Base-by-base conservation (phyloP, 2,329 filamentous ascomycete species). In the Botryotinia globosa region DNA sequence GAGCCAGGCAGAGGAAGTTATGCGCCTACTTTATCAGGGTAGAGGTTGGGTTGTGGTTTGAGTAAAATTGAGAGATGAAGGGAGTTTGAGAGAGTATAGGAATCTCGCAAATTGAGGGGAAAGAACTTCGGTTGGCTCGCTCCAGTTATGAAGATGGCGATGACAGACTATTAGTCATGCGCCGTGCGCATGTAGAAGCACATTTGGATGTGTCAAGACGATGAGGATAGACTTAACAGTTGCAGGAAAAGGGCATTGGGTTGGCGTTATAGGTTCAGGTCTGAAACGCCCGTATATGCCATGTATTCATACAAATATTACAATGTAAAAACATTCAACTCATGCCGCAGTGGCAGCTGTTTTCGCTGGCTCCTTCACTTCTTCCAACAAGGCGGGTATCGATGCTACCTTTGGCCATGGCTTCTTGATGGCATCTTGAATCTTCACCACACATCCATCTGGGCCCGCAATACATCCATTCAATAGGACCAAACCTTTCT, bases 391-490 rank as follows among this genome's bases (percentile, higher is more conserved):
- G 3, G 86, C 87, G 8, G 86, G 84, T 29, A 88, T 82, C 65
- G 48, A 67, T 29, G 59, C 32, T 18, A 73, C 59, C 32, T 86
- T 82, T 5, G 90, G 90, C 90, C 89, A 92, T 37, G 89, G 87
- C 85, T 97, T 96, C 87, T 97, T 97, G 82, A 96, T 88, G 22
- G 96, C 92, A 83, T 99, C 96, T 81, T 97, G 92, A 72, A 99
- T 86, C 83, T 91, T 90, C 74, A 99, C 92, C 73, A 94, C 84
- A 76, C 92, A 90, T 74, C 94, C 92, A 84, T 97, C 97, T 73
- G 95, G 95, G 0, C 96, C 96, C 48, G 92, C 92, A 59, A 99
- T 91, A 76, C 90, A 88, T 44, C 95, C 96, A 83, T 92, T 93
- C 76, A 99, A 90, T 70, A 98, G 89, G 73, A 99, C 89, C 78